Percentiles rank a stretch among this genome's conserved stretches.
phyloP scores from a whole-genome alignment of 805 yeast genomes.

The Sugiyamaella floridensis region DNA sequence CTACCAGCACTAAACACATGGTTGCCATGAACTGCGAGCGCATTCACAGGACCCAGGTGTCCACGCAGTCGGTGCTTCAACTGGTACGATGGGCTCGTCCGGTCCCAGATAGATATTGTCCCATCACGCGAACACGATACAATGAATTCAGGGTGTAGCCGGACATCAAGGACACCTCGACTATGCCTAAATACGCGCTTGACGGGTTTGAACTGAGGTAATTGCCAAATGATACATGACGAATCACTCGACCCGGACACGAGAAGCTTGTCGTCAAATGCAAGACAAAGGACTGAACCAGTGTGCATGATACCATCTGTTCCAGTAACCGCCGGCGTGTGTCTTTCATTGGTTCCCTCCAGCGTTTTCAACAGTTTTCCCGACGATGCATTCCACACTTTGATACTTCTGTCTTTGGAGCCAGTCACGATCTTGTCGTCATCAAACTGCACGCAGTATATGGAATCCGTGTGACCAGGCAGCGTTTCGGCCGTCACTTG shows the following conservation, averaged over 20 bases:
- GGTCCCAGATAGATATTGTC: constrained; percentile 27
- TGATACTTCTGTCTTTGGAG: constrained; percentile 39
- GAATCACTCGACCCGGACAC: constrained; percentile 32
- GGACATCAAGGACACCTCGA: constrained; percentile 26
- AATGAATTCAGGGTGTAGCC: constrained; percentile 22
- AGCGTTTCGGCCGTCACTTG: constrained; percentile 17
- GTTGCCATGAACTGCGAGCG: constrained; percentile 24
- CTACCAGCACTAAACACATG: constrained; percentile 39
- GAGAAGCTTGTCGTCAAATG: constrained; percentile 24
- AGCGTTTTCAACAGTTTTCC: constrained; percentile 17
- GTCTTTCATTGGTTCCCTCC: constrained; percentile 6
- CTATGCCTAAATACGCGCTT: constrained; percentile 22
- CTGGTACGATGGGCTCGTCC: constrained; percentile 16
- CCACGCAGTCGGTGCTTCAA: constrained; percentile 21
- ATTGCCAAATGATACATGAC: constrained; percentile 30
- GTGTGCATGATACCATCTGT: constrained; percentile 16
- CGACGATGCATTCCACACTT: constrained; percentile 30
- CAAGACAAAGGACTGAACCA: constrained; percentile 30
- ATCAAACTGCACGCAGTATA: constrained; percentile 71
- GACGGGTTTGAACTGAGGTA: constrained; percentile 20
- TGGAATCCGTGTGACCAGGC: constrained; percentile 75
- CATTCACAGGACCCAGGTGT: constrained; percentile 33
- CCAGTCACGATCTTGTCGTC: constrained; percentile 73
- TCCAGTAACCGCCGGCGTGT: neutral
- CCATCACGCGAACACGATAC: constrained; percentile 32